Evolutionary conservation across 371 early-diverging fungal species (phyloP), one percentile per base, ranked within the genome.

Genomic region (Globomyces sp.): DNA sequence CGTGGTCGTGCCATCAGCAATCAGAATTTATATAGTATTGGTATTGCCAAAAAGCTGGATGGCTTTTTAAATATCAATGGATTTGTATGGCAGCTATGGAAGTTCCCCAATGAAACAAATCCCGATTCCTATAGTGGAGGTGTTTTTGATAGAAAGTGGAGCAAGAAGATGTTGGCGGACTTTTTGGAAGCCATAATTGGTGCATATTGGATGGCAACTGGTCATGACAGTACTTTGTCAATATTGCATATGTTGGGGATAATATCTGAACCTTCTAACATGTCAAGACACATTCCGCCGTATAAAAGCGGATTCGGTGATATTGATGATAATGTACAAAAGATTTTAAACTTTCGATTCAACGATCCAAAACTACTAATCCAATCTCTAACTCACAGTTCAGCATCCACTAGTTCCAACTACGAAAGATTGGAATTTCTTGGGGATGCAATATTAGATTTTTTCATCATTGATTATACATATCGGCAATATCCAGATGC

Each of bases 341-440:
- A 63, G 5, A 68, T 79, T 0, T 57, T 90, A 4, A 84, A 85
- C 0, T 90, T 93, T 66, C 71, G 68, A 37, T 96, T 94, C 76
- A 74, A 82, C 13, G 77, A 87, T 43, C 85, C 81, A 2, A 43
- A 73, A 0, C 64, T 90, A n/a, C 71, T 90, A 3, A 71, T 83
- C 0, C 90, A 93, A 68, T 94, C 95, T 0, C 72, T 94, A 57
- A 92, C 93, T 0, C 95, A 94, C 71, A 11, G 63, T 1, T 71
- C 76, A 3, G 11, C 8, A 11, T 36, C 85, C 87, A 68, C 69
- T 79, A 68, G 67, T 78, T 11, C 80, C 80, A 24, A 90, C 66
- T 96, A 95, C 70, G 89, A 96, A 73, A 89, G 95, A 2, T 80
- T 97, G 2, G 96, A 97, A 76, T 96, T 91, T 67, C 69, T 96